Conservation (phyloP, 495 filamentous ascomycete species). For the Penicillium macrosclerotiorum region DNA sequence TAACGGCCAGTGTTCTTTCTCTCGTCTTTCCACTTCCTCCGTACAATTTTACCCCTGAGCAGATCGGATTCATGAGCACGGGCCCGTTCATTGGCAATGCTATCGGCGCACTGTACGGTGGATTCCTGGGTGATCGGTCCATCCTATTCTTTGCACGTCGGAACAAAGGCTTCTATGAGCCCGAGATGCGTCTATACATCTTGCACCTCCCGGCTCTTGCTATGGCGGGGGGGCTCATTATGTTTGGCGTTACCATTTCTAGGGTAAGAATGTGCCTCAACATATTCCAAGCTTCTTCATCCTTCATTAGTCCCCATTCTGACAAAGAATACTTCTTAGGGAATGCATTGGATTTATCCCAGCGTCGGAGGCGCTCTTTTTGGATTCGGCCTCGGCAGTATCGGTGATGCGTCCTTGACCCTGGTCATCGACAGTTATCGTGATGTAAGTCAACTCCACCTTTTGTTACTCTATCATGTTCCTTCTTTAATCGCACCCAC, state of each 20-base stretch:
- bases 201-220: conserved; percentile 29
- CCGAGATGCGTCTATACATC: conserved; percentile 43
- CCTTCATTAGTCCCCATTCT: not conserved
- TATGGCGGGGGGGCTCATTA: conserved; percentile 32
- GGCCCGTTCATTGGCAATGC: conserved; percentile 42
- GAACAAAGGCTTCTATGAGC: conserved; percentile 43
- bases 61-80: conserved; percentile 40
- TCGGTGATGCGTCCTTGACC: conserved; percentile 33
- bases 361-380: conserved; percentile 33
- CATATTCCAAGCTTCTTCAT: not conserved
- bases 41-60: conserved; percentile 39
- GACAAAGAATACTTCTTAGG: conserved; percentile 11
- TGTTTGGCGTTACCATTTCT: conserved; percentile 34
- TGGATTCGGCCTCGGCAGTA: conserved; percentile 34
- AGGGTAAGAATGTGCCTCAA: conserved; percentile 15
- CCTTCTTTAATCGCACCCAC: not conserved
- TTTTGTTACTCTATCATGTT: not conserved
- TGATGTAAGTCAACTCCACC: conserved; percentile 17
- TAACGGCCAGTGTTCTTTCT: conserved; percentile 30
- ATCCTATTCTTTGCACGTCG: conserved; percentile 35
- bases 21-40: conserved; percentile 37
- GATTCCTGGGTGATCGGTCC: conserved; percentile 39
- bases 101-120: conserved; percentile 36
- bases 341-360: conserved; percentile 38
- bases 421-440: conserved; percentile 37